Evolutionary conservation across 805 yeast species (phyloP), one percentile per base, ranked within the genome.

Genomic region (Hanseniaspora valbyensis): DNA sequence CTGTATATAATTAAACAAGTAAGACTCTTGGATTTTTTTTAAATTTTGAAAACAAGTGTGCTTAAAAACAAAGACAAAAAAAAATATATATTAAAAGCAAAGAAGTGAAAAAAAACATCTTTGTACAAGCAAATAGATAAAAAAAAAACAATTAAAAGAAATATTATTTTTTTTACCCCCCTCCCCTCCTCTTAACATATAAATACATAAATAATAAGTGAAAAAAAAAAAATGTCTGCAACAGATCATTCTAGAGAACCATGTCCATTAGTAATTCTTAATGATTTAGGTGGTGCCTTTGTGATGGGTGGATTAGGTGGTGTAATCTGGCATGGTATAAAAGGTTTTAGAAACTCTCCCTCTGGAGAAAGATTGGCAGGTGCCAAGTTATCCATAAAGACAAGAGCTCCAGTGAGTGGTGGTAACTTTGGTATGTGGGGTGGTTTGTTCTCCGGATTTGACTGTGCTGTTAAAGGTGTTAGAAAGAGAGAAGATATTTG

Each of bases 341-440:
- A 92, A 67, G 99, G 99, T 45, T 92, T 92, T 76, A 78, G 98
- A 68, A 92, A 92, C 75, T 88, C 96, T 12, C 98, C 99, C 51
- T 75, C 81, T 59, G 98, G 98, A 54, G 98, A 92, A 69, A 80
- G 98, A 71, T 75, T 95, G 61, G 68, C 77, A 53, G 97, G 98
- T 52, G 85, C 95, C 19, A 64, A 90, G 50, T 73, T 85, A 38
- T 96, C 97, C 36, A 83, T 92, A 59, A 87, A 87, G 65, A 86
- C 96, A 48, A 78, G 98, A 67, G 97, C 96, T 2, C 99, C 99
- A 36, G 96, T 90, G 44, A 88, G 90, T 50, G 98, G 98, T 58
- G 98, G 98, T 63, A 92, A 92, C 69, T 90, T 92, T 62, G 98
- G 98, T 71, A 95, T 86, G 36, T 92, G 98, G 98, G 98, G 98